Evolutionary conservation across 192 early-diverging fungal species (phyloP), one percentile per base, ranked within the genome.

Genomic region (Chytriomyces sp.): DNA sequence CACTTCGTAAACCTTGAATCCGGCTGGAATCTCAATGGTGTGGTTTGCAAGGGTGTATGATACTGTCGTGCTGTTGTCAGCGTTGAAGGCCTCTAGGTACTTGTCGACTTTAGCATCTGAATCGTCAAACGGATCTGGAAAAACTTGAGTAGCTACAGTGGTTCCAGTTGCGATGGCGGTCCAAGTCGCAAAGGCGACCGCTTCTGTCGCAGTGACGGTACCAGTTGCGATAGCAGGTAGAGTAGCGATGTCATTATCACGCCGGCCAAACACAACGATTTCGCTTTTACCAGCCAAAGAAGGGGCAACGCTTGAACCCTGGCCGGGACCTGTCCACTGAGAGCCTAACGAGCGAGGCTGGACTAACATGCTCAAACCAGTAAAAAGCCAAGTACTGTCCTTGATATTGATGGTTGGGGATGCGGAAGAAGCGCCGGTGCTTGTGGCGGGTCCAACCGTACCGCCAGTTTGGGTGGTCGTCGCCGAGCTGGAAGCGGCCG

Each of bases 41-140:
- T 68, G 44, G 65, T 68, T 54, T 6, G 52, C 52, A 1, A 17
- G 52, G 17, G 26, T 68, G 52, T 55, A 68, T 28, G 53, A 55
- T 22, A 68, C 28, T 12, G 65, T 54, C 6, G 32, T 33, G 56
- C 56, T 22, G 31, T 58, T 58, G 56, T 58, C 56, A 14, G 31
- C 12, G 56, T 58, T 58, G 56, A 31, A 25, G 56, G 56, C 28
- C 28, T 58, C 44, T n/a, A 49, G 14, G 44, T 49, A 49, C 44
- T n/a, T n/a, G n/a, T n/a, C n/a, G n/a, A 22, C 44, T 14, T 49
- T 49, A n/a, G 14, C 17, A 2, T 49, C 44, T 22, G 14, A n/a
- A n/a, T 49, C 22, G 44, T n/a, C 22, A 22, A 49, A n/a, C 22
- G 44, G 44, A 2, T 49, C 44, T 49, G 44, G 22, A 49, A 49